Percentiles rank a stretch among this genome's conserved stretches.
Conservation (phyloP, 2,329 filamentous ascomycete species). For the Calonectria fujianensis region DNA sequence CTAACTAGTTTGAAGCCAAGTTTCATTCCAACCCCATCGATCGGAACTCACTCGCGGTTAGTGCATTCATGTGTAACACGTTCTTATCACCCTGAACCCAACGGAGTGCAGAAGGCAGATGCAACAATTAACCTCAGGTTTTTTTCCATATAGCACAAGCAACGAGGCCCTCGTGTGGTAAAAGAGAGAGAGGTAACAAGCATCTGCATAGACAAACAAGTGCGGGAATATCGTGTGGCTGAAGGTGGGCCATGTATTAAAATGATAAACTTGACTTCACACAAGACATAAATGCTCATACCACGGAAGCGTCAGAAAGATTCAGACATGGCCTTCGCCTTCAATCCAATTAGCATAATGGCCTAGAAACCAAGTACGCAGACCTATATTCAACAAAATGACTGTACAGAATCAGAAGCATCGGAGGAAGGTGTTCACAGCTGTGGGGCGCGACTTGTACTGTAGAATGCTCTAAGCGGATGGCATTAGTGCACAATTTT, state of each 20-base stretch:
- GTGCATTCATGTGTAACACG: neutral
- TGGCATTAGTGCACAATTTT: neutral
- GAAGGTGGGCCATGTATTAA: neutral
- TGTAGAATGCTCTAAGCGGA: neutral
- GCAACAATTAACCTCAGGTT: neutral
- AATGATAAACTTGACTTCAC: neutral
- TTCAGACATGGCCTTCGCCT: neutral
- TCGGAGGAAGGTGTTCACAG: neutral
- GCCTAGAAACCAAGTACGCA: neutral
- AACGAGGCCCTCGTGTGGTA: neutral
- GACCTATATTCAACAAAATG: neutral
- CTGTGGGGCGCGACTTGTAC: neutral
- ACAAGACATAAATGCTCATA: neutral
- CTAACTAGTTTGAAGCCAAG: conserved; percentile 32
- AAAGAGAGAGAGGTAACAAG: neutral
- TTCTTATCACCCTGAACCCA: neutral
- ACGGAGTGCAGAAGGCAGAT: neutral
- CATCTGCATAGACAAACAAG: neutral
- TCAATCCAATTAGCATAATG: neutral
- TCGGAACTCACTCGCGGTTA: neutral
- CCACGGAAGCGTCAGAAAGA: neutral
- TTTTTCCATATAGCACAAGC: neutral
- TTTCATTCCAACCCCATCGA: conserved; percentile 25
- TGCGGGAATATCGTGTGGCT: neutral
- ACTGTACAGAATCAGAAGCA: neutral